Evolutionary conservation across 768 basidiomycete genomes (phyloP).

Genomic region (Lactarius vividus): DNA sequence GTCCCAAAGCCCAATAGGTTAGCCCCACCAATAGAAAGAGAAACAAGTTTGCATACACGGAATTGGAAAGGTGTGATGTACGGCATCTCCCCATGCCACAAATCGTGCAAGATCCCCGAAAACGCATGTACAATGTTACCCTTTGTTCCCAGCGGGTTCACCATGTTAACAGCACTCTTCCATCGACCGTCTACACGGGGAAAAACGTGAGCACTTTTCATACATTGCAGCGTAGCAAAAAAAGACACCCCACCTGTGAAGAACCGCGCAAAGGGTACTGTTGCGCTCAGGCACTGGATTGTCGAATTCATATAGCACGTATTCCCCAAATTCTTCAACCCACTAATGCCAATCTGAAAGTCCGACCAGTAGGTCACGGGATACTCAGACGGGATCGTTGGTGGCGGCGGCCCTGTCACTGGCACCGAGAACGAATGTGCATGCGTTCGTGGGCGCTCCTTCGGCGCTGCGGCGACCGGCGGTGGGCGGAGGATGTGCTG

Average conservation of each 20-base stretch:
- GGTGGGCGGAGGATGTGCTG: conserved; percentile 70
- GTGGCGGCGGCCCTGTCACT: conserved; percentile 50
- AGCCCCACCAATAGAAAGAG: not conserved
- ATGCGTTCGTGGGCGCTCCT: conserved; percentile 62
- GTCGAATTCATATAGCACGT: conserved; percentile 99
- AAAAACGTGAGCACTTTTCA: not conserved
- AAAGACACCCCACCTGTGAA: conserved; percentile 65
- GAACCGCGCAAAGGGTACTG: conserved; percentile 88
- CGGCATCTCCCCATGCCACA: conserved; percentile 85
- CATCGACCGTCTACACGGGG: conserved; percentile 65
- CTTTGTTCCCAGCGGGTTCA: conserved; percentile 85
- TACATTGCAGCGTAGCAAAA: not conserved
- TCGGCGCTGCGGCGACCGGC: conserved; percentile 71
- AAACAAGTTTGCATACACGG: conserved; percentile 48
- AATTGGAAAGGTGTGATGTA: conserved; percentile 82
- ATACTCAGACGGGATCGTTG: conserved; percentile 71
- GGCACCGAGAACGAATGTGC: conserved; percentile 38
- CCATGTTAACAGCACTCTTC: conserved; percentile 78
- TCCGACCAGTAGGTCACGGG: conserved; percentile 85
- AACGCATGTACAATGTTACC: conserved; percentile 81
- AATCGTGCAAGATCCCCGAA: conserved; percentile 74
- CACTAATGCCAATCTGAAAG: conserved; percentile 72
- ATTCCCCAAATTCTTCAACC: conserved; percentile 92
- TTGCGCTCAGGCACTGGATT: conserved; percentile 93
- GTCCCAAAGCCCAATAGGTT: conserved; percentile 31